Evolutionary conservation across 176 grass and related monocot species (phyloP).

Genomic region (Olyra latifolia): DNA sequence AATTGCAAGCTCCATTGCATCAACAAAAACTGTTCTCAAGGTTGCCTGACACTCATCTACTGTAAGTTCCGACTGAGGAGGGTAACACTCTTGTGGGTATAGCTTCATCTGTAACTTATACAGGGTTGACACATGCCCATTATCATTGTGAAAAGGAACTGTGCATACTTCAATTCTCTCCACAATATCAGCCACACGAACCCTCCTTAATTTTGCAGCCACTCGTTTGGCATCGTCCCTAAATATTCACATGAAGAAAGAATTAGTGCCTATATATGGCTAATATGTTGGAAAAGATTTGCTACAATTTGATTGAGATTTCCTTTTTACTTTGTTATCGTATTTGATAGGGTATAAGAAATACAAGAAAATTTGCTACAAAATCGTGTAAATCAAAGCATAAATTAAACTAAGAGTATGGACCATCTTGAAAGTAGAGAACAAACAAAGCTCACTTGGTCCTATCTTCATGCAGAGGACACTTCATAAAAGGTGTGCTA

Average conservation of each 20-base stretch:
- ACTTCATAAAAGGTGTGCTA: conserved; percentile 68
- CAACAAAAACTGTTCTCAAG: conserved; percentile 67
- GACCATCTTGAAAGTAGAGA: conserved; percentile 16
- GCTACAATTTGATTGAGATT: background rate
- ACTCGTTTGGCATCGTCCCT: conserved; percentile 51
- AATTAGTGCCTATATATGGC: background rate
- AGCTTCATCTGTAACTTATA: conserved; percentile 85
- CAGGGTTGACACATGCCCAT: conserved; percentile 59
- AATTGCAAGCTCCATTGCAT: conserved; percentile 79
- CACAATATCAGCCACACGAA: conserved; percentile 65
- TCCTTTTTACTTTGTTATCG: background rate
- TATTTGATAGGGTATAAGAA: background rate
- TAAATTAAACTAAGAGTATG: conserved; percentile 12
- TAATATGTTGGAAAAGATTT: background rate
- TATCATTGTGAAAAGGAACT: conserved; percentile 69
- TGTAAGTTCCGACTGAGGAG: conserved; percentile 50
- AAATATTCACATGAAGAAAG: background rate
- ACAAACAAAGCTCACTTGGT: conserved; percentile 41
- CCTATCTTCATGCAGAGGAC: conserved; percentile 37
- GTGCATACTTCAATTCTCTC: conserved; percentile 79
- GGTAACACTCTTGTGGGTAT: conserved; percentile 50
- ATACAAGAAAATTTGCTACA: background rate
- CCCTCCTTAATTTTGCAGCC: conserved; percentile 54
- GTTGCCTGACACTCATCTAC: conserved; percentile 47
- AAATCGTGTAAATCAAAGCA: conserved; percentile 7